Conservation (phyloP, 2,329 filamentous ascomycete species). For the Colletotrichum sublineola region DNA sequence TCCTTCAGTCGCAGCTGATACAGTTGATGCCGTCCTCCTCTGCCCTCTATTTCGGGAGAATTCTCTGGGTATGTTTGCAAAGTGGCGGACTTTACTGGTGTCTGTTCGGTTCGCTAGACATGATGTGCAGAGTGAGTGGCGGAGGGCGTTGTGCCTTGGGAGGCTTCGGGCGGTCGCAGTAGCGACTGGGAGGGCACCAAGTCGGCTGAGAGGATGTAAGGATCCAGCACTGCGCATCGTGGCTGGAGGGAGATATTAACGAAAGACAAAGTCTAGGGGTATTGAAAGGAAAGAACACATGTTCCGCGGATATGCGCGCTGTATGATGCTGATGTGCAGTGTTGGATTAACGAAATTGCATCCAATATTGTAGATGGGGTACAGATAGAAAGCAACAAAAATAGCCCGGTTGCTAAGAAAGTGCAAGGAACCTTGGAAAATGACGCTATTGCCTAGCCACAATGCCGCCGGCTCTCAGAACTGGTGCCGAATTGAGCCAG, state of each 20-base stretch:
- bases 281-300: slow-evolving; percentile 30
- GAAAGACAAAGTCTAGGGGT: slow-evolving; percentile 23
- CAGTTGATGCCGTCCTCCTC: slow-evolving; percentile 37
- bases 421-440: slow-evolving; percentile 11
- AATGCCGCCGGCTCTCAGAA: slow-evolving; percentile 38
- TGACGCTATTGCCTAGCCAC: slow-evolving; percentile 38
- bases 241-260: slow-evolving; percentile 10
- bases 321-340: slow-evolving; percentile 5
- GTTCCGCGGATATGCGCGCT: slow-evolving; percentile 34
- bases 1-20: slow-evolving; percentile 32
- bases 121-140: slow-evolving; percentile 23
- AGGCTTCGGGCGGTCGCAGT: slow-evolving; percentile 17
- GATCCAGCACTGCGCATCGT: slow-evolving; percentile 35
- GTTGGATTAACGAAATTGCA: neutral
- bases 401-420: slow-evolving; percentile 12
- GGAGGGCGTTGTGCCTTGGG: slow-evolving; percentile 11
- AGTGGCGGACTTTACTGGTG: neutral
- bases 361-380: neutral
- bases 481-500: slow-evolving; percentile 29
- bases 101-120: slow-evolving; percentile 15
- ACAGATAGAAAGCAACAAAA: slow-evolving; percentile 13
- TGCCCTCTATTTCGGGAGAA: slow-evolving; percentile 12
- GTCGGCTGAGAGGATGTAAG: slow-evolving; percentile 29
- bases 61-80: neutral
- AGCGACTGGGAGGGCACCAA: slow-evolving; percentile 18